Conservation (phyloP, 176 grass and related monocot genomes). For the Hyparrhenia diplandra region DNA sequence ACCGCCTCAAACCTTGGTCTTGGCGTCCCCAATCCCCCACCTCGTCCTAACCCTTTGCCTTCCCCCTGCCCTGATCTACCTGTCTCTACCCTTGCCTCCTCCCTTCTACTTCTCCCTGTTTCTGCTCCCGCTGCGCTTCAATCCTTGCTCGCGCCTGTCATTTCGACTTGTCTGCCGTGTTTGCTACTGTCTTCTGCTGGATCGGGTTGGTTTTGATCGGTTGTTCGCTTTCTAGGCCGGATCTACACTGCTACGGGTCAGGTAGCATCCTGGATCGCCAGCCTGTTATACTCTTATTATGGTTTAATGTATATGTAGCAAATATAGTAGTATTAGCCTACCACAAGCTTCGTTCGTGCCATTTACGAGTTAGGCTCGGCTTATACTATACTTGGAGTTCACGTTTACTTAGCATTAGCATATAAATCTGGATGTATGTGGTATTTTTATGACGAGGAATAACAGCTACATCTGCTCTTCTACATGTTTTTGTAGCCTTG, state of each 20-base stretch:
- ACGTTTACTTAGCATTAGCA: not conserved
- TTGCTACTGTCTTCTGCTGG: not conserved
- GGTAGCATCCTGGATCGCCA: not conserved
- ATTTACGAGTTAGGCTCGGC: too few species aligned
- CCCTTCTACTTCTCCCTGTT: too few species aligned
- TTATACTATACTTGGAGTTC: not conserved
- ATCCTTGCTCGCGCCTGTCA: not conserved
- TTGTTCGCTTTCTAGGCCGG: not conserved
- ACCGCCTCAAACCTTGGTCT: slow-evolving; percentile 58
- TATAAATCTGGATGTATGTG: not conserved
- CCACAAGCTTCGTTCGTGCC: not conserved
- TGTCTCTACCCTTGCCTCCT: not conserved
- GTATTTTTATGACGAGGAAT: not conserved
- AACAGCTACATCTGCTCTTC: not conserved
- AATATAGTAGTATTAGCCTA: not conserved
- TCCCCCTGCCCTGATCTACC: not conserved
- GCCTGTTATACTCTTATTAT: too few species aligned
- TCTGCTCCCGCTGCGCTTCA: not conserved
- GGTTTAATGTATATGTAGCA: too few species aligned
- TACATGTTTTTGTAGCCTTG: not conserved
- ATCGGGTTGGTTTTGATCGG: not conserved
- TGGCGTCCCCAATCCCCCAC: slow-evolving; percentile 3
- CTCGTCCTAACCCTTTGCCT: not conserved
- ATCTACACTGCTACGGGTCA: not conserved
- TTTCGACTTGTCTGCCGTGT: not conserved